Percentiles rank a stretch among this genome's conserved stretches.
Evolutionary conservation across 176 grass and related monocot species (phyloP).

Genomic region (Phoenix dactylifera): DNA sequence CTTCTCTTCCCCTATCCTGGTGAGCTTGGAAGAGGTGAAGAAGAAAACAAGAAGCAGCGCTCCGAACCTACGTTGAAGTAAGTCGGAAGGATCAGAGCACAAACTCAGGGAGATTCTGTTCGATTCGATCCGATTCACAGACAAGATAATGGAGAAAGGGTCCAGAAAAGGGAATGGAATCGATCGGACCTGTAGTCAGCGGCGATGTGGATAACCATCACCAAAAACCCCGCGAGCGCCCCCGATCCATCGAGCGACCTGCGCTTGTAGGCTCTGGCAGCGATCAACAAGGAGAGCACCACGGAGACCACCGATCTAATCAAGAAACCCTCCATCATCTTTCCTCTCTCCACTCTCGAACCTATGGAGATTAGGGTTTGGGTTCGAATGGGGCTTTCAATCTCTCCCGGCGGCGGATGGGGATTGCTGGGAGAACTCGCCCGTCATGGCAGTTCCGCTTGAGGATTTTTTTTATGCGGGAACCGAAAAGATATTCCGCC

Average conservation of each 20-base stretch:
- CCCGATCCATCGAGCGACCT: constrained; percentile 62
- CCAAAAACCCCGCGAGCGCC: constrained; percentile 51
- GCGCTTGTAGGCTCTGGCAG: constrained; percentile 38
- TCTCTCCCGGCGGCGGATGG: no score
- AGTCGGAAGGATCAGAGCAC: constrained; percentile 4
- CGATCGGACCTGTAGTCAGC: constrained; percentile 53
- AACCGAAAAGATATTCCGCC: no score
- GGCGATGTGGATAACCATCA: constrained; percentile 70
- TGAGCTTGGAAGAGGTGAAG: constrained; percentile 63
- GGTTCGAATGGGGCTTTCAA: no score
- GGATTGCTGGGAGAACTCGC: no score
- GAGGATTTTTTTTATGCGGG: no score
- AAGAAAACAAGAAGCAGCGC: constrained; percentile 81
- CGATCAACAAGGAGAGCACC: constrained; percentile 38
- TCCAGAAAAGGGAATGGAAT: background rate
- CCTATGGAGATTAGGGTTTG: no score
- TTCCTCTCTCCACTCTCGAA: background rate
- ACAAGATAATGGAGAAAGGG: background rate
- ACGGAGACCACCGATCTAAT: constrained; percentile 32
- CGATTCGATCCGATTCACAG: background rate
- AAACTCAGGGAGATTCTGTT: background rate
- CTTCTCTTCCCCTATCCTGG: constrained; percentile 64
- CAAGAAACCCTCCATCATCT: constrained; percentile 20
- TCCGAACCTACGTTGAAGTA: constrained; percentile 31
- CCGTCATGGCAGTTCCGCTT: no score